Evolutionary conservation across 2,329 filamentous ascomycete genomes (phyloP).

Genomic region (Sporothrix euskadiensis): DNA sequence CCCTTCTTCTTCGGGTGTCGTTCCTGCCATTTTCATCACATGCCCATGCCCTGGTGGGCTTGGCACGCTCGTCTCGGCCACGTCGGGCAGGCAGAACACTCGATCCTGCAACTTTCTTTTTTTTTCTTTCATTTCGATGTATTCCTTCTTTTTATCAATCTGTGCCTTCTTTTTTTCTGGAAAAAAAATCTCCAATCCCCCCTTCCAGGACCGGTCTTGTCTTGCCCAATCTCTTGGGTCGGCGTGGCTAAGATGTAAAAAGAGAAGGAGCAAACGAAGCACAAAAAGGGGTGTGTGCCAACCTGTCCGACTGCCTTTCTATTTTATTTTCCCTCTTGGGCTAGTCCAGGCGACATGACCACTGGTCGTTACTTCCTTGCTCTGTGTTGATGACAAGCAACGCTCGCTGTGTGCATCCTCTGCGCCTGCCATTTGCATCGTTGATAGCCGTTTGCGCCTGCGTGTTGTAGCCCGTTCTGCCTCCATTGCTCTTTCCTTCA

Average conservation of each 20-base stretch:
- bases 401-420: background rate
- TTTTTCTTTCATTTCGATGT: background rate
- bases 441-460: background rate
- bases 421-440: background rate
- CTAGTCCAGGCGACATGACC: slow-evolving; percentile 13
- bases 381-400: background rate
- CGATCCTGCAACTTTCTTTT: slow-evolving; percentile 10
- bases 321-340: slow-evolving; percentile 19
- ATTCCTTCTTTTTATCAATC: too few relatives aligned
- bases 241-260: background rate
- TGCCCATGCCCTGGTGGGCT: slow-evolving; percentile 15
- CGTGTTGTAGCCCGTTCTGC: background rate
- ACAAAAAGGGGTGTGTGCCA: background rate
- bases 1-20: background rate
- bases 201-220: slow-evolving; percentile 28
- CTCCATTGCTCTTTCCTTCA: slow-evolving; percentile 2
- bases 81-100: slow-evolving; percentile 7
- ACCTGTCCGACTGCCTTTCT: background rate
- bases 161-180: background rate
- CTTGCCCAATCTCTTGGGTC: slow-evolving; percentile 26
- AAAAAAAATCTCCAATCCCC: background rate
- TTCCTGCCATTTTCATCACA: slow-evolving; percentile 19
- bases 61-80: background rate
- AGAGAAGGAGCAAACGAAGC: background rate
- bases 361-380: slow-evolving; percentile 14